Evolutionary conservation across 805 yeast genomes (phyloP), one percentile per base, ranked within the genome.

Genomic region (Yamadazyma ubonensis): DNA sequence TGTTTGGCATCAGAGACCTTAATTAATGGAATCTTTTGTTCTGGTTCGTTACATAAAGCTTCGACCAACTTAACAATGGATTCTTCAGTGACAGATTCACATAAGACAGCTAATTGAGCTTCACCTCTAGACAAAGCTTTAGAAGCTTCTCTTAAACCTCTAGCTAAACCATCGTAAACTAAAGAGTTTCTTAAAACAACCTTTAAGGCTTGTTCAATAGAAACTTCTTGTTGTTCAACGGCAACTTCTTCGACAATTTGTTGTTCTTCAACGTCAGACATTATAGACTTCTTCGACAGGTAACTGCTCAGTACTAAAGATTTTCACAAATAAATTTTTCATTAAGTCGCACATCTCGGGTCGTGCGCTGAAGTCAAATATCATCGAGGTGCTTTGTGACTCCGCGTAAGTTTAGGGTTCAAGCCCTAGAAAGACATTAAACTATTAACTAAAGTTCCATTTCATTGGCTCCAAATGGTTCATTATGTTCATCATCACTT

Each of bases 141-240:
- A 68, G 97, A 87, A 58, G 98, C 95, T 81, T 93, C 99, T 83
- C 98, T 93, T 74, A 93, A 84, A 83, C 99, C 99, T 81, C 99
- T 91, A 73, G 98, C 98, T 76, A 93, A 87, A 78, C 99, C 99
- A 73, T 91, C 97, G 81, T 89, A 95, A 67, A 91, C 86, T 71
- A 93, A 83, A 61, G 99, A 83, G 73, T 93, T 89, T 84, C 96
- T 90, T 71, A 93, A 84, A 70, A 93, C 98, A 68, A 87, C 93
- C 80, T 89, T 88, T 73, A 93, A 80, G 71, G 97, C 96, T 71
- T 93, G 99, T 80, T 95, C 98, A 60, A 93, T 85, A 72, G 98
- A 80, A 76, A 91, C 82, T 65, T 90, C 73, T 74, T 88, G 84
- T 70, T 79, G 91, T 73, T 81, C 88, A 70, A 77, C 90, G 71